phyloP scores from a whole-genome alignment of 352 stramenopile species.

The Phytopythium boreale region DNA sequence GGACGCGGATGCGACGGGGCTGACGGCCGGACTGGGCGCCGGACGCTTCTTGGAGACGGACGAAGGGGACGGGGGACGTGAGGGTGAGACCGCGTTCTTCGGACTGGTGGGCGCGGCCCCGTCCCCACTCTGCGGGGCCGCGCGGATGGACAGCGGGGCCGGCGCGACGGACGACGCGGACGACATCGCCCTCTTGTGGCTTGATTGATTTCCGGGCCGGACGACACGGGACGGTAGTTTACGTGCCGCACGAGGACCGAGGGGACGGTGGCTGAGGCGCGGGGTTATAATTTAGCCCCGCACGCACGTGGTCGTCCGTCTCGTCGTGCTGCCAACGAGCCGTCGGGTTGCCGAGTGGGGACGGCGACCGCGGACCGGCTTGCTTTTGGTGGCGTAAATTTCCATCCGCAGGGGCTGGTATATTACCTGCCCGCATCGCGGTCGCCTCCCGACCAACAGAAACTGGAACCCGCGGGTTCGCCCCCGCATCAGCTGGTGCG shows the following conservation, averaged over 20 bases:
- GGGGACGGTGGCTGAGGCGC: no score
- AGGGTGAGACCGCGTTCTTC: not conserved
- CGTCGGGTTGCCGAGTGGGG: not conserved
- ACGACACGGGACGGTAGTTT: no score
- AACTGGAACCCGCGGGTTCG: not conserved
- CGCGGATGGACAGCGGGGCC: not conserved
- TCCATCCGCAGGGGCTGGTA: not conserved
- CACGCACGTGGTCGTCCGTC: not conserved
- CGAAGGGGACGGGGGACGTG: not conserved
- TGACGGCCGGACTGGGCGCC: not conserved
- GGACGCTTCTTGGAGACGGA: constrained; percentile 1
- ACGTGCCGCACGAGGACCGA: no score
- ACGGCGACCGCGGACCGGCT: not conserved
- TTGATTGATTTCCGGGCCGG: no score
- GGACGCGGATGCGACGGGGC: not conserved
- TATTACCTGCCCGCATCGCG: not conserved
- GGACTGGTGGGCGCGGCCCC: not conserved
- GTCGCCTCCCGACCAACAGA: not conserved
- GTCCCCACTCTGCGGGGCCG: not conserved
- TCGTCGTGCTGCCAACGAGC: no score
- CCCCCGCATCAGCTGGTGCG: not conserved
- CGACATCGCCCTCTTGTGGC: not conserved
- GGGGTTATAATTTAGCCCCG: no score
- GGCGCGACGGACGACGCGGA: not conserved
- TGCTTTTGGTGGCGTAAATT: no score